Base-by-base conservation (phyloP, 768 basidiomycete species). In the Mycena haematopus region DNA sequence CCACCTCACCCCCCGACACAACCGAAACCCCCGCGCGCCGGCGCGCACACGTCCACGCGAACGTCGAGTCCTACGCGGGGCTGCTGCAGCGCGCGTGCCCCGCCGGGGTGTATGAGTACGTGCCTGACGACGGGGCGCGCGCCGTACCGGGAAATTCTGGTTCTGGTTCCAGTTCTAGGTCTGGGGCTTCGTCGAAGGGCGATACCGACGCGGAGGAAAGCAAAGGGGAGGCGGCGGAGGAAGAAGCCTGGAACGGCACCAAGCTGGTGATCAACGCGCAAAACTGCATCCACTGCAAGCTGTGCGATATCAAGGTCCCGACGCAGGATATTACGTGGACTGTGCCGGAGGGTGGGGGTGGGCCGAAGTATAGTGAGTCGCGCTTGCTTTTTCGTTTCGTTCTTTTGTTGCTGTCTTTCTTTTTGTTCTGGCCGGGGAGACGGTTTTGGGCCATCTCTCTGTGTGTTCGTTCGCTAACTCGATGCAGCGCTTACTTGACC, bases 311-410 rank as follows among this genome's bases (percentile, higher is more conserved):
- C 78, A 98, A 99, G 78, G 92, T 92, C 5, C 96, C 96, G 3
- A 94, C 94, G 2, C 93, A 97, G 73, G 96, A 98, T 74, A 97
- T 99, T 68, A 93, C 90, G 17, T 99, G 96, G 96, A 90, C 88
- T 6, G 95, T 97, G 0, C 97, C 97, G 0, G 95, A 99, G 77
- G 96, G 96, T 13, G 92, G 94, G 14, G 96, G 96, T 33, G 96
- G 96, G 54, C 96, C 96, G 38, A 96, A 96, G 75, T 99, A 97
- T 72, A 91, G 95, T 96, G 62, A 67, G 82, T 76, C n/a, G n/a
- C n/a, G n/a, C 53, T 19, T 42, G 19, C 15, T 51, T 56, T 19
- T 9, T 9, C 29, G 29, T 31, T 31, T n/a, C n/a, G n/a, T n/a
- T n/a, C n/a, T n/a, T 31, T 31, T 31, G 4, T 31, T 31, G 29